phyloP scores from a whole-genome alignment of 306 rosid genomes.

The Corylus heterophylla region DNA sequence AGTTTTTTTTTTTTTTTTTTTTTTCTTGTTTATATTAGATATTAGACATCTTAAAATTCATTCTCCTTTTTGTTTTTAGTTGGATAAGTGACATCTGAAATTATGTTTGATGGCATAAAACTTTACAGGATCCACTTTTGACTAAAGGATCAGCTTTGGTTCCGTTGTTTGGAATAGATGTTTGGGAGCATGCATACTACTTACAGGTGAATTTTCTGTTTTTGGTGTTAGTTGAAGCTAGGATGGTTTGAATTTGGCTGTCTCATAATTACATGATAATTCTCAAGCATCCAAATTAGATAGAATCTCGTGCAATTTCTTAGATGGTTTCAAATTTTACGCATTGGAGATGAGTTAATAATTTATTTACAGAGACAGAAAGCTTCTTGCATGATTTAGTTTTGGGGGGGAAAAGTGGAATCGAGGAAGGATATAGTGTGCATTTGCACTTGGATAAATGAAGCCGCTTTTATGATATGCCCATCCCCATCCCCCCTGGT shows the following conservation, averaged over 20 bases:
- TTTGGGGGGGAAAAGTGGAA: not conserved
- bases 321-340: not conserved
- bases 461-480: not conserved
- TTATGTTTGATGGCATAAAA: slow-evolving; percentile 5
- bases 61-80: not conserved
- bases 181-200: slow-evolving; percentile 47
- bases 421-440: too few relatives aligned
- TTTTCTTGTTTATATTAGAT: not conserved
- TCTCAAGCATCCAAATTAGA: not conserved
- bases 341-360: too few relatives aligned
- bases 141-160: slow-evolving; percentile 37
- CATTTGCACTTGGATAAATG: too few relatives aligned
- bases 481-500: not conserved
- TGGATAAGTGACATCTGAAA: not conserved
- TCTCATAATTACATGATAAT: not conserved
- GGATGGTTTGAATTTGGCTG: not conserved
- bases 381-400: not conserved
- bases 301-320: not conserved
- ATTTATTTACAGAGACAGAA: not conserved
- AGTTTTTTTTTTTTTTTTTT: not conserved
- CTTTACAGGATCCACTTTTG: slow-evolving; percentile 40
- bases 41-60: not conserved
- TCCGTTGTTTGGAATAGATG: slow-evolving; percentile 43
- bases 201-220: slow-evolving; percentile 30
- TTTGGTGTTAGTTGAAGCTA: not conserved